Percentiles rank a stretch among this genome's conserved stretches.
These are phyloP conservation scores for Pestalotiopsis sp. DNA, from an alignment of 2,329 filamentous ascomycete species.

Conservation along the genomic window DNA sequence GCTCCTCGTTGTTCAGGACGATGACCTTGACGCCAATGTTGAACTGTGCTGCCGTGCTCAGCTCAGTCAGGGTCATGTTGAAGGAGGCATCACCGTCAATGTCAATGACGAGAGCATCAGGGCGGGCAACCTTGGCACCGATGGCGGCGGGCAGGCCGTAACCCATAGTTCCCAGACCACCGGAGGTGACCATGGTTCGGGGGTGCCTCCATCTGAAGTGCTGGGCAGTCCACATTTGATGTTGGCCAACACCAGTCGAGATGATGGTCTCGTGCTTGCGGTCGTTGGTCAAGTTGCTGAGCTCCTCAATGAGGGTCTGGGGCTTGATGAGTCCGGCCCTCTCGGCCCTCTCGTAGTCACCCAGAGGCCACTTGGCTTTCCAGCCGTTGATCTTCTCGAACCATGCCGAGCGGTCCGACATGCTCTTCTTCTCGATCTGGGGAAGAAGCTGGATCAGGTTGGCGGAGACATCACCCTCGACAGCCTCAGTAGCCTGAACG, in stretches of 20 bases:
- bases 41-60: slow-evolving; percentile 92
- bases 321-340: slow-evolving; percentile 86
- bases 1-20: slow-evolving; percentile 94
- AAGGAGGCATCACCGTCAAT: slow-evolving; percentile 99
- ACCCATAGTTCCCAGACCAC: slow-evolving; percentile 95
- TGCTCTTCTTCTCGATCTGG: slow-evolving; percentile 62
- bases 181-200: slow-evolving; percentile 93
- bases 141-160: slow-evolving; percentile 94
- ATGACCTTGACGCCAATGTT: slow-evolving; percentile 96
- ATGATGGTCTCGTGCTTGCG: slow-evolving; percentile 87
- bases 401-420: slow-evolving; percentile 77
- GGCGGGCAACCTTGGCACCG: slow-evolving; percentile 85
- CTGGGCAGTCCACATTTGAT: slow-evolving; percentile 99
- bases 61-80: slow-evolving; percentile 96
- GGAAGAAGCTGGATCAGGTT: slow-evolving; percentile 80
- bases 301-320: slow-evolving; percentile 86
- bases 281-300: slow-evolving; percentile 80
- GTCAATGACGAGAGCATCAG: slow-evolving; percentile 85
- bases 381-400: slow-evolving; percentile 86
- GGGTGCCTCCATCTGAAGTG: slow-evolving; percentile 95
- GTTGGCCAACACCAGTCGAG: slow-evolving; percentile 91
- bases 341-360: slow-evolving; percentile 77
- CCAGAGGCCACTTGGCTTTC: slow-evolving; percentile 90
- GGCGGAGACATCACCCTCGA: slow-evolving; percentile 86
- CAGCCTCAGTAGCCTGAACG: slow-evolving; percentile 91